phyloP scores from a whole-genome alignment of 2,329 filamentous ascomycete genomes.

The Ciborinia camelliae region DNA sequence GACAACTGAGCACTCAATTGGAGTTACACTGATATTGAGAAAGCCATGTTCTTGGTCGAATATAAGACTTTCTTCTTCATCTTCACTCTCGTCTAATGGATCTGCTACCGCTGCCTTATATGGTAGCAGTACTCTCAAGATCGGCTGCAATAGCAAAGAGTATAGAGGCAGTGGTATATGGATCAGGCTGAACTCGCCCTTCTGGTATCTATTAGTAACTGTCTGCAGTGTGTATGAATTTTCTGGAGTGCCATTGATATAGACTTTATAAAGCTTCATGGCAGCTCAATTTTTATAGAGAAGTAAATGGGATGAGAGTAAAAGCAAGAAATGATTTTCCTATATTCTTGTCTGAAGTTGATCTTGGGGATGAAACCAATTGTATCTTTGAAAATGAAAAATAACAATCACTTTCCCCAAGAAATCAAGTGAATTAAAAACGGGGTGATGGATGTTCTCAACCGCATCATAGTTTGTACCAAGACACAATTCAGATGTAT shows the following conservation, averaged over 20 bases:
- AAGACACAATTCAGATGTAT: constrained; percentile 11
- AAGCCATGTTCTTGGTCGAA: constrained; percentile 67
- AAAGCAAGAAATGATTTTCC: background rate
- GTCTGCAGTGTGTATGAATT: background rate
- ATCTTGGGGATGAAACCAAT: background rate
- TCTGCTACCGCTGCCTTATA: constrained; percentile 42
- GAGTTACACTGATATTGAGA: constrained; percentile 89
- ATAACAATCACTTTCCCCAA: background rate
- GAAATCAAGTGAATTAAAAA: background rate
- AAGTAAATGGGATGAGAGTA: background rate
- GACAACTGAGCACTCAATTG: constrained; percentile 87
- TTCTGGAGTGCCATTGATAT: background rate
- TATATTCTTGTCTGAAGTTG: background rate
- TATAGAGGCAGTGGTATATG: constrained; percentile 83
- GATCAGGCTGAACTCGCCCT: constrained; percentile 81
- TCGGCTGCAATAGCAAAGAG: constrained; percentile 75
- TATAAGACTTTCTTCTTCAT: constrained; percentile 46
- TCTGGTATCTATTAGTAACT: constrained; percentile 51
- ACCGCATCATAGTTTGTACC: background rate
- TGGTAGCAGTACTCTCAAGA: constrained; percentile 80
- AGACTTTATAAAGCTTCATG: constrained; percentile 1
- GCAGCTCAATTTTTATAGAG: background rate
- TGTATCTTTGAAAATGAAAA: background rate
- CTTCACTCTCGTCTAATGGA: constrained; percentile 34
- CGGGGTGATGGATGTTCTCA: background rate